Conservation (phyloP, 2,329 filamentous ascomycete species). For the Fusarium setosum region DNA sequence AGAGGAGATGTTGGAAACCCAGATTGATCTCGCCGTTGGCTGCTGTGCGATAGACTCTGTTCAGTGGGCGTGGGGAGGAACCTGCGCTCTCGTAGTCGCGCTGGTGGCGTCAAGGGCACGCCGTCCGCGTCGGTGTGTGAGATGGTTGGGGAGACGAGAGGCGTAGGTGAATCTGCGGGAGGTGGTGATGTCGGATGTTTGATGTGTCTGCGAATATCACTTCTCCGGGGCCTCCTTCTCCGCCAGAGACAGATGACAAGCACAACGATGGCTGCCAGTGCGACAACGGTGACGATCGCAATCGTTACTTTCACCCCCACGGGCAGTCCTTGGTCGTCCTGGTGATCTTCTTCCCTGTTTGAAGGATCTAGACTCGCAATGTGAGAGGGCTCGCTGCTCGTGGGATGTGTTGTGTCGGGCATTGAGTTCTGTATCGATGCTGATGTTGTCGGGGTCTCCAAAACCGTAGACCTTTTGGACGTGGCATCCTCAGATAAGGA, state of each 20-base stretch:
- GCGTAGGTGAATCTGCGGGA: constrained; percentile 52
- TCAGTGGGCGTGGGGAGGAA: constrained; percentile 49
- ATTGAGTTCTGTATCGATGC: constrained; percentile 13
- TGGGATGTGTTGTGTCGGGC: constrained; percentile 29
- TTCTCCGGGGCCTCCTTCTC: constrained; percentile 32
- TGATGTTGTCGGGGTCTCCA: constrained; percentile 11
- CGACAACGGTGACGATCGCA: constrained; percentile 54
- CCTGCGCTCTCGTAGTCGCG: constrained; percentile 59
- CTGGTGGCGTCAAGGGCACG: constrained; percentile 56
- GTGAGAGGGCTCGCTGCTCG: constrained; percentile 32
- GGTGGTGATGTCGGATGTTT: constrained; percentile 39
- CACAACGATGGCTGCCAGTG: constrained; percentile 50
- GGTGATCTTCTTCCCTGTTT: neutral
- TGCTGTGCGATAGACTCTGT: neutral
- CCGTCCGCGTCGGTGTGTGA: constrained; percentile 39
- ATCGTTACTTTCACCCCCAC: constrained; percentile 58
- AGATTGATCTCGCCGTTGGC: constrained; percentile 20
- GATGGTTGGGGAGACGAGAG: constrained; percentile 53
- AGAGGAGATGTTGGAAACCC: constrained; percentile 53
- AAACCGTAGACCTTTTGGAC: neutral
- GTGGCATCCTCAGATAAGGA: neutral
- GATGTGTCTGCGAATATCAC: constrained; percentile 20
- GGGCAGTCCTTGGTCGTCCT: constrained; percentile 43
- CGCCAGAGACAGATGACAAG: constrained; percentile 53
- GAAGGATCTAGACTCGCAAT: constrained; percentile 23